Evolutionary conservation across 805 yeast species (phyloP).

Genomic region (Candida maesae): DNA sequence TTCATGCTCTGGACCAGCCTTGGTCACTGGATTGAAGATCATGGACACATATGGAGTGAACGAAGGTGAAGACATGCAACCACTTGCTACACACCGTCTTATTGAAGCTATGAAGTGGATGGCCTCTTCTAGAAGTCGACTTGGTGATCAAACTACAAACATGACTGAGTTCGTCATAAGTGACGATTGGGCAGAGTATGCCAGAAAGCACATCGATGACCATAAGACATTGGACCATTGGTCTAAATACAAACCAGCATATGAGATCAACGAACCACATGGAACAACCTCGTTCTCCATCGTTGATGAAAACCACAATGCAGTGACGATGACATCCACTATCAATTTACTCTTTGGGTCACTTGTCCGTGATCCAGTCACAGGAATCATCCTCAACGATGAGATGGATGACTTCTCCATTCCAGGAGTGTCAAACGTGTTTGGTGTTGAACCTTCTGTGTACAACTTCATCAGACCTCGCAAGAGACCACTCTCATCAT

Average conservation of each 20-base stretch:
- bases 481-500: conserved; percentile 82
- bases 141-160: conserved; percentile 62
- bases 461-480: conserved; percentile 73
- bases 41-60: conserved; percentile 43
- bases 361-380: conserved; percentile 68
- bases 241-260: conserved; percentile 76
- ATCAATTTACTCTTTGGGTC: conserved; percentile 84
- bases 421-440: conserved; percentile 67
- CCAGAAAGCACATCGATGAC: conserved; percentile 50
- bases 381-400: conserved; percentile 82
- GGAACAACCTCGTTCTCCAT: conserved; percentile 90
- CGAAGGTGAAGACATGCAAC: conserved; percentile 43
- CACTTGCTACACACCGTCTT: conserved; percentile 57
- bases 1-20: conserved; percentile 80
- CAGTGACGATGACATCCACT: conserved; percentile 86
- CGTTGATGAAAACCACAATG: conserved; percentile 68
- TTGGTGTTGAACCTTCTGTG: conserved; percentile 75
- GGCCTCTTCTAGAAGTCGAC: conserved; percentile 77
- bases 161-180: conserved; percentile 35
- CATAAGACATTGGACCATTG: conserved; percentile 55
- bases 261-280: conserved; percentile 71
- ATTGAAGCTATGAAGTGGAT: conserved; percentile 93
- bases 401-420: conserved; percentile 94
- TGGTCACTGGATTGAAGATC: conserved; percentile 70
- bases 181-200: conserved; percentile 53